phyloP scores from a whole-genome alignment of 306 rosid genomes.

The Cicer yamashitae region DNA sequence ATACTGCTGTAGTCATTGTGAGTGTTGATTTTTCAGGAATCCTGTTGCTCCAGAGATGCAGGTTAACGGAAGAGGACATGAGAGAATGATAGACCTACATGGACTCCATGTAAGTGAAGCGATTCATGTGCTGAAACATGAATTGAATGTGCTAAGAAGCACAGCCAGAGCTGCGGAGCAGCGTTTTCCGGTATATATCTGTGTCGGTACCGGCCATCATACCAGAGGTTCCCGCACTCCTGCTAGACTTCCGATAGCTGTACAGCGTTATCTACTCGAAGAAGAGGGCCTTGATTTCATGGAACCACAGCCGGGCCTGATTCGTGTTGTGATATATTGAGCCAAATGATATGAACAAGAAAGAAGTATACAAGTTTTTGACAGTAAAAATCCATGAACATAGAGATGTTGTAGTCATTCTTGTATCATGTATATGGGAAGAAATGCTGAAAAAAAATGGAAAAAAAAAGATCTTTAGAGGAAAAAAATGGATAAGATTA shows the following conservation, averaged over 20 bases:
- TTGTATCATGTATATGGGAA: constrained; percentile 79
- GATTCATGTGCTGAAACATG: constrained; percentile 81
- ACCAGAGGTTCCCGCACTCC: constrained; percentile 94
- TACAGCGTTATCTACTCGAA: constrained; percentile 89
- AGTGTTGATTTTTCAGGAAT: constrained; percentile 64
- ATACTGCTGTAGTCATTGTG: constrained; percentile 23
- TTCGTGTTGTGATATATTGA: constrained; percentile 82
- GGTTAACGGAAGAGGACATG: constrained; percentile 81
- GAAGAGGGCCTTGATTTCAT: constrained; percentile 91
- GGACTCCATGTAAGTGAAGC: constrained; percentile 94
- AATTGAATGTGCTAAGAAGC: constrained; percentile 74
- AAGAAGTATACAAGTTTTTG: constrained; percentile 74
- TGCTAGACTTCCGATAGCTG: constrained; percentile 82
- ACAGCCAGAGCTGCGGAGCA: constrained; percentile 82
- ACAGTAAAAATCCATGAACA: constrained; percentile 56
- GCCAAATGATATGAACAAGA: constrained; percentile 50
- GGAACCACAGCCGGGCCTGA: constrained; percentile 90
- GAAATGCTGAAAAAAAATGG: constrained; percentile 48
- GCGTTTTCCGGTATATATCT: constrained; percentile 80
- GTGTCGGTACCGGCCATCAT: constrained; percentile 97
- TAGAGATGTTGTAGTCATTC: constrained; percentile 73
- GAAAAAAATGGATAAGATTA: constrained; percentile 47
- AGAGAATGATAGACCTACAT: constrained; percentile 92
- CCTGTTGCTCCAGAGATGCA: constrained; percentile 72
- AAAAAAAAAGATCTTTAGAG: constrained; percentile 18